Base-by-base conservation (phyloP, 345 rosid species). In the Stellera chamaejasme region DNA sequence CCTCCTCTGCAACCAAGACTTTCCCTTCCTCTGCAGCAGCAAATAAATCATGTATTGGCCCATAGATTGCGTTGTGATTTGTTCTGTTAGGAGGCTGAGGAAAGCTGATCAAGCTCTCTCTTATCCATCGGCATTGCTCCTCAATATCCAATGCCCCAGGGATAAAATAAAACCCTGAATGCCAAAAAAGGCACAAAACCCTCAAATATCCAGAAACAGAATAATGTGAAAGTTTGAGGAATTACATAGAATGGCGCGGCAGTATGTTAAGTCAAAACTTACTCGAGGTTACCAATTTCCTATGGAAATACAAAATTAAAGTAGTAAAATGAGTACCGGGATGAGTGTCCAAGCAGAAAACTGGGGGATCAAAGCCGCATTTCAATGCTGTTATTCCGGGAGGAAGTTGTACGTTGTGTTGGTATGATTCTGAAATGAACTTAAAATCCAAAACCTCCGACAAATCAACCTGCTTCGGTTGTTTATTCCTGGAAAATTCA, bases 21-120 rank as follows among this genome's bases (percentile, higher is more conserved):
- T 79, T 84, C 66, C 78, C 66, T 50, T 70, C 77, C 48, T 69
- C 71, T n/a, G 81, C 86, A 2, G 90, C 81, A 14, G 27, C 52
- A 65, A 87, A 87, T 63, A 84, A 70, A 66, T 86, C 81, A 63
- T 58, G 45, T 64, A 86, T 66, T 10, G 94, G 87, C 58, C 99
- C 97, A 47, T 89, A 82, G 12, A 84, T 67, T 0, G 87, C 94
- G 77, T 84, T 84, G 71, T 93, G 96, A 55, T 93, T 89, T 6
- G 96, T 89, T 75, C 96, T 81, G 56, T 93, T 93, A 0, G 91
- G 97, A 59, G 97, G 99, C 68, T 89, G 96, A 0, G 85, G 90
- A 55, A 88, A 93, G 56, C 61, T 78, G 13, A 41, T 73, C 62
- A 89, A n/a, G n/a, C n/a, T n/a, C n/a, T n/a, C n/a, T n/a, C 77